Evolutionary conservation across 371 early-diverging fungal species (phyloP).

Genomic region (Mortierella sp.): DNA sequence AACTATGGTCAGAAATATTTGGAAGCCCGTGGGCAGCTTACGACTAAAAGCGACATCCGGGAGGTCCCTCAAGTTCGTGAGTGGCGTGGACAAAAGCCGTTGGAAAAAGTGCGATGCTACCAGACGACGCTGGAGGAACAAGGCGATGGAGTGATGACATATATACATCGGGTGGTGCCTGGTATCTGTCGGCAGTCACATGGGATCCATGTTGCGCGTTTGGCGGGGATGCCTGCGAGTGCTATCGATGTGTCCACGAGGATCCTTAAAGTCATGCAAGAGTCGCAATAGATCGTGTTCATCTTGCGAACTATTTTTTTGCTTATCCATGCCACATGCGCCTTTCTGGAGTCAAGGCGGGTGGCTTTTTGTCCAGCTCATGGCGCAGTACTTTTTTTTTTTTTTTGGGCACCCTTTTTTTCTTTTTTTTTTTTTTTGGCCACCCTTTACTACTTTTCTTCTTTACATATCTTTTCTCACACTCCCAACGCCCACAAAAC

Average conservation of each 20-base stretch:
- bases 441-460: background rate
- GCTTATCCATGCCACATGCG: background rate
- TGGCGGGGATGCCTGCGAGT: slow-evolving; percentile 71
- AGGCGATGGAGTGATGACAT: slow-evolving; percentile 63
- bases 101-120: slow-evolving; percentile 63
- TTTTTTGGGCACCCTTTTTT: background rate
- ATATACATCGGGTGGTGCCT: slow-evolving; percentile 74
- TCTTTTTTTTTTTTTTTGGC: background rate
- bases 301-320: no score
- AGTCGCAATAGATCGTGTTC: background rate
- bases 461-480: background rate
- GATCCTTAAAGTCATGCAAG: slow-evolving; percentile 30
- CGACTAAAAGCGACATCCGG: background rate
- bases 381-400: background rate
- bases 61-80: background rate
- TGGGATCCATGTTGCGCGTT: slow-evolving; percentile 81
- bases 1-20: background rate
- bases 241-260: slow-evolving; percentile 41
- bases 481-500: background rate
- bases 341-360: background rate
- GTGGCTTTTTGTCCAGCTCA: background rate
- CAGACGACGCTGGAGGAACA: slow-evolving; percentile 65
- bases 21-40: background rate
- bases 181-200: slow-evolving; percentile 81
- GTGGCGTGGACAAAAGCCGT: slow-evolving; percentile 38